phyloP scores from a whole-genome alignment of 768 basidiomycete species.

The Erythrobasidium yunnanense region DNA sequence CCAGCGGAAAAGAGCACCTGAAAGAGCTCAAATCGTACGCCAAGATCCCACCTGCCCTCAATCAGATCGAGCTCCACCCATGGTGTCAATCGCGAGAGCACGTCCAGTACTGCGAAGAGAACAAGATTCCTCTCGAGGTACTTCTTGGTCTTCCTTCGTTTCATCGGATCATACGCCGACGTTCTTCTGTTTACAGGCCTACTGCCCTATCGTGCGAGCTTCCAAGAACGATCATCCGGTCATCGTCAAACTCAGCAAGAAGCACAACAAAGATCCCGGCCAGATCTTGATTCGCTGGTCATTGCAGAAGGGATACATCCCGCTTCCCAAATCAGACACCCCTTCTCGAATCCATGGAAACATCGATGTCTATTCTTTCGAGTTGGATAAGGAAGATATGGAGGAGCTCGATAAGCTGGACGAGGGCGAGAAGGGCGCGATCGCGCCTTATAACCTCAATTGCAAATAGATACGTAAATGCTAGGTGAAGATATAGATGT shows the following conservation, averaged over 20 bases:
- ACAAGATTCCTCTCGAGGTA: conserved; percentile 57
- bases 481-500: neutral
- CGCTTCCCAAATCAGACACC: conserved; percentile 69
- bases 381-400: conserved; percentile 60
- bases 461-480: neutral
- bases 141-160: conserved; percentile 29
- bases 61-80: conserved; percentile 48
- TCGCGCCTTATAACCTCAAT: conserved; percentile 19
- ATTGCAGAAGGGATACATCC: conserved; percentile 42
- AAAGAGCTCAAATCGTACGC: conserved; percentile 57
- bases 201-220: conserved; percentile 59
- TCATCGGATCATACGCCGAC: too few relatives aligned
- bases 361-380: conserved; percentile 62
- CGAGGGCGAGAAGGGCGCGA: neutral
- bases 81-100: conserved; percentile 59
- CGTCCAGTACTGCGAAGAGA: conserved; percentile 51
- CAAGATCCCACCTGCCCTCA: conserved; percentile 55
- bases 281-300: conserved; percentile 47
- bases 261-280: conserved; percentile 41
- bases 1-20: conserved; percentile 47
- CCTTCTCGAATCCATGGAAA: conserved; percentile 55
- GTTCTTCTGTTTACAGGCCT: conserved; percentile 48
- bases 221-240: conserved; percentile 45
- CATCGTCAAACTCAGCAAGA: conserved; percentile 48
- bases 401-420: conserved; percentile 47